Conservation (phyloP, 2,329 filamentous ascomycete genomes). For the Botrytis deweyae region DNA sequence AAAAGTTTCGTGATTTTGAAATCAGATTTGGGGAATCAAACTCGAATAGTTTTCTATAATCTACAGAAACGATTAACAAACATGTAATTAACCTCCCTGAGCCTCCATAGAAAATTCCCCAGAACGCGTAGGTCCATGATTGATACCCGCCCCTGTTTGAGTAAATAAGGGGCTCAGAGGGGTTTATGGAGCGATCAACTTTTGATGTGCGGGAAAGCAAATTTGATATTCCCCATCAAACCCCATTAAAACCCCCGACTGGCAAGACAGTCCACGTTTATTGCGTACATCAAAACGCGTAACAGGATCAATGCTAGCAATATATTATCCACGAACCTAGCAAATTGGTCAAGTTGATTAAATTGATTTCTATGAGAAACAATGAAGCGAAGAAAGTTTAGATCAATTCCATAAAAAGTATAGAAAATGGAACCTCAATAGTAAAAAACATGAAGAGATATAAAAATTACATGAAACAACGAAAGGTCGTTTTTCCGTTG, state of each 20-base stretch:
- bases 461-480: neutral
- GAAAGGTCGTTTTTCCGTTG: neutral
- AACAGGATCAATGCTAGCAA: neutral
- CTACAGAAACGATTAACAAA: neutral
- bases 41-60: neutral
- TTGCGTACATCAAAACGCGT: conserved; percentile 11
- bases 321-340: neutral
- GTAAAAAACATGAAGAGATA: neutral
- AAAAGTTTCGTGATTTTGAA: conserved; percentile 14
- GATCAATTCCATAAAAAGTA: neutral
- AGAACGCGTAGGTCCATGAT: neutral
- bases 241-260: neutral
- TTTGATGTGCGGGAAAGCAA: neutral
- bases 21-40: neutral
- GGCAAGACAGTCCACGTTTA: neutral
- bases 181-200: neutral
- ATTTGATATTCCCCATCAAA: neutral
- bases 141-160: neutral
- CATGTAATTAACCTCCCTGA: neutral
- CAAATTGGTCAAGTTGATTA: neutral
- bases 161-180: neutral
- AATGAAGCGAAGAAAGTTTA: neutral
- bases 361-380: neutral
- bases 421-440: neutral
- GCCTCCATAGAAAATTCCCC: neutral